Conservation (phyloP, 2,329 filamentous ascomycete genomes). For the Colletotrichum noveboracense region DNA sequence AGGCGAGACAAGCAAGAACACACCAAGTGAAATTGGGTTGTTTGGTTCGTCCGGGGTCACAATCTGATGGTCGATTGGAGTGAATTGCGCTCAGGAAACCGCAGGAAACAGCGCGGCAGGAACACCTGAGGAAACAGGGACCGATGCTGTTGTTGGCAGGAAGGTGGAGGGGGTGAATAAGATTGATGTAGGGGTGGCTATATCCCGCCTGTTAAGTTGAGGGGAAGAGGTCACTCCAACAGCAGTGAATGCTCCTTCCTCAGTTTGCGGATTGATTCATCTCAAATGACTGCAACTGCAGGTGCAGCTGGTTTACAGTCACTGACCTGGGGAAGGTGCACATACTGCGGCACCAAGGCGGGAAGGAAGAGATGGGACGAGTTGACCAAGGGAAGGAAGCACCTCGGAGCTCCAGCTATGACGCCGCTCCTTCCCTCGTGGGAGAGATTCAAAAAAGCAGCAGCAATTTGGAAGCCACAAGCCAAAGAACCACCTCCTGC, state of each 20-base stretch:
- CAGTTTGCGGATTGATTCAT: neutral
- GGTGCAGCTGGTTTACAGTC: neutral
- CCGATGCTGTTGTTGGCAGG: neutral
- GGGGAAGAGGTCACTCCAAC: neutral
- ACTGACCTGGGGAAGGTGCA: neutral
- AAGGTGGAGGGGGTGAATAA: neutral
- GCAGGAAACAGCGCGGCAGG: neutral
- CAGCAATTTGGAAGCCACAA: neutral
- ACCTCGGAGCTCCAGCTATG: neutral
- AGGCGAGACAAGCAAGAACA: conserved; percentile 12
- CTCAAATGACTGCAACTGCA: neutral
- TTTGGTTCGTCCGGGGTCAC: neutral
- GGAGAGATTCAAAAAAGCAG: neutral
- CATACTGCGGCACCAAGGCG: neutral
- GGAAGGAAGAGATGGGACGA: neutral
- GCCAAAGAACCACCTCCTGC: neutral
- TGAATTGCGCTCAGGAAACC: neutral
- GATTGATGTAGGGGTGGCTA: neutral
- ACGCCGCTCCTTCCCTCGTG: neutral
- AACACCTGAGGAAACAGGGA: neutral
- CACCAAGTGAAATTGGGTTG: neutral
- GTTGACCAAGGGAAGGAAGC: neutral
- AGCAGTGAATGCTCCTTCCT: neutral
- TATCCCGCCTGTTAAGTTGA: neutral
- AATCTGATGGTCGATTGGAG: neutral